These are phyloP conservation scores for Teratosphaeria gauchensis DNA, from an alignment of 2,329 filamentous ascomycete species.

Conservation along the genomic window DNA sequence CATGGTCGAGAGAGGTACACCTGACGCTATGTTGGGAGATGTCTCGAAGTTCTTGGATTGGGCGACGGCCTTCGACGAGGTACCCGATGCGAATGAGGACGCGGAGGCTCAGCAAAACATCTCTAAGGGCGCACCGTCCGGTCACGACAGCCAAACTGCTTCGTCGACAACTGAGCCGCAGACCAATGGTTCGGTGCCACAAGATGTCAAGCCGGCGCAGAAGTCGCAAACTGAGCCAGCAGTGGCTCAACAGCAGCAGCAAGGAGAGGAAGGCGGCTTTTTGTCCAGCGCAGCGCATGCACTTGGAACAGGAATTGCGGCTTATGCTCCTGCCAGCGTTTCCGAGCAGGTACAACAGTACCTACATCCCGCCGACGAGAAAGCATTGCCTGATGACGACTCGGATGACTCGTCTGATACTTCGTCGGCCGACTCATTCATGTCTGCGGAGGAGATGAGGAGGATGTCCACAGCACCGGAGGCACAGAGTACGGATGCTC, in stretches of 20 bases:
- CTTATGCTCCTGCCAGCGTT: conserved; percentile 26
- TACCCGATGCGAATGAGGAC: conserved; percentile 27
- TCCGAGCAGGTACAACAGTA: conserved; percentile 18
- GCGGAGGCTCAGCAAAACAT: conserved; percentile 14
- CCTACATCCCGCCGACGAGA: conserved; percentile 7
- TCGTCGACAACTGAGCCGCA: background rate
- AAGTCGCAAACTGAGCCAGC: background rate
- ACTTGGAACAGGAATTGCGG: conserved; percentile 22
- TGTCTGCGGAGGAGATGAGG: conserved; percentile 34
- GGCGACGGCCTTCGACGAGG: conserved; percentile 48
- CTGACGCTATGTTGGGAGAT: conserved; percentile 67
- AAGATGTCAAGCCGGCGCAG: background rate
- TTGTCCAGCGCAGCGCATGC: conserved; percentile 21
- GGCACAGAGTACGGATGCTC: conserved; percentile 11
- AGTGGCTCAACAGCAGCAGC: background rate
- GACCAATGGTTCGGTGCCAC: background rate
- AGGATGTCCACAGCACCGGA: conserved; percentile 21
- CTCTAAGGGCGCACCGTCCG: background rate
- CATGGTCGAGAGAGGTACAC: conserved; percentile 84
- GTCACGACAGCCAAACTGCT: background rate
- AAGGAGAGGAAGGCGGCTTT: conserved; percentile 15
- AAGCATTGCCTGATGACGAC: background rate
- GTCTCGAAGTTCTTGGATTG: conserved; percentile 75
- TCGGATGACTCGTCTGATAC: conserved; percentile 11
- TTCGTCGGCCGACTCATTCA: conserved; percentile 27